Evolutionary conservation across 257 asterid species (phyloP).

Genomic region (Jacaranda copaia): DNA sequence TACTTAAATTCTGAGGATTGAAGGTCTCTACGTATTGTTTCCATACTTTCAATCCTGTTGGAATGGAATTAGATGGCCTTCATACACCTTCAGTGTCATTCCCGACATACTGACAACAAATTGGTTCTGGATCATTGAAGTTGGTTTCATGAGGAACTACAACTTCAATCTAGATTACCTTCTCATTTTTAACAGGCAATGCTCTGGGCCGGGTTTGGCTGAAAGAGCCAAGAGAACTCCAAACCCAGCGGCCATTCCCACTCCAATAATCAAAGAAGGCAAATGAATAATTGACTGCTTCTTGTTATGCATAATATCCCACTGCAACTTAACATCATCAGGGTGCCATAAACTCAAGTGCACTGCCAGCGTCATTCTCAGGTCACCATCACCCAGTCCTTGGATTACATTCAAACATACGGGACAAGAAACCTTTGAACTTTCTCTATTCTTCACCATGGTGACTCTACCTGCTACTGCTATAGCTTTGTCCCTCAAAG

Average conservation of each 20-base stretch:
- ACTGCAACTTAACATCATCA: slow-evolving; percentile 77
- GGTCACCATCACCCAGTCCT: slow-evolving; percentile 49
- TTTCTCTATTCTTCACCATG: slow-evolving; percentile 43
- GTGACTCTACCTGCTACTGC: slow-evolving; percentile 77
- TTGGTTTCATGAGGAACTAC: slow-evolving; percentile 4
- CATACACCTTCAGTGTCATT: background rate
- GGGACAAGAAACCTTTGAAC: slow-evolving; percentile 72
- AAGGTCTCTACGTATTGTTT: background rate
- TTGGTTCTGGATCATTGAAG: background rate
- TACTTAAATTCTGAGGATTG: background rate
- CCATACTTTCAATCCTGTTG: background rate
- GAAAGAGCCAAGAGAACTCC: slow-evolving; percentile 61
- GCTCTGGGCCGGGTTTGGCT: slow-evolving; percentile 47
- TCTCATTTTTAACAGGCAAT: slow-evolving; percentile 36
- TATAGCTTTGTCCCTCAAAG: slow-evolving; percentile 73
- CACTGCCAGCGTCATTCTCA: slow-evolving; percentile 69
- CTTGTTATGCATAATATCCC: slow-evolving; percentile 76
- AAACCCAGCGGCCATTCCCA: slow-evolving; percentile 69
- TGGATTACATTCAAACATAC: slow-evolving; percentile 61
- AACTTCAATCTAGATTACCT: slow-evolving; percentile 35
- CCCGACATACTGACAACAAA: background rate
- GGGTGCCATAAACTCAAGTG: slow-evolving; percentile 94
- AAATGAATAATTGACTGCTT: slow-evolving; percentile 53
- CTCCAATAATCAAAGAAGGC: slow-evolving; percentile 69
- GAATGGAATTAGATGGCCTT: background rate